Conservation (phyloP, 306 rosid genomes). For the Prosopis cineraria region DNA sequence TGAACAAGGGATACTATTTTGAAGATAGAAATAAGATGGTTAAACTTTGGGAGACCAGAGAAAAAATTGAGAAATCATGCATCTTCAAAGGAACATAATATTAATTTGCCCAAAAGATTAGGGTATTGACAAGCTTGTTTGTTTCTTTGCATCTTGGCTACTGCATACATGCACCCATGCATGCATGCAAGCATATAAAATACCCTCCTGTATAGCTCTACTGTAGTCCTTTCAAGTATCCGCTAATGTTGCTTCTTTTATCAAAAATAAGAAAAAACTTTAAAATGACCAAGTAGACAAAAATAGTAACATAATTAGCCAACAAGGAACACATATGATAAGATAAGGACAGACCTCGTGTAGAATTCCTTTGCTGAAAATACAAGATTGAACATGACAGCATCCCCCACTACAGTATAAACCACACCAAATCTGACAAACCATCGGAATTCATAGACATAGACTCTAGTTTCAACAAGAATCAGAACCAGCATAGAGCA, state of each 20-base stretch:
- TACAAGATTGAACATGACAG: slow-evolving; percentile 77
- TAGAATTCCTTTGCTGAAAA: slow-evolving; percentile 67
- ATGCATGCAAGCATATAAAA: neutral
- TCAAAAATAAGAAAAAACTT: neutral
- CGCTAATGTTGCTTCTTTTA: neutral
- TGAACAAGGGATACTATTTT: neutral
- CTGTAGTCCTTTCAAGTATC: neutral
- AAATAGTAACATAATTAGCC: slow-evolving; percentile 10
- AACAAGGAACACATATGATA: slow-evolving; percentile 30
- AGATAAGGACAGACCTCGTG: slow-evolving; percentile 57
- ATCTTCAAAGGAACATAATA: neutral
- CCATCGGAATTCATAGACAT: slow-evolving; percentile 83
- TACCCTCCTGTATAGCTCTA: neutral
- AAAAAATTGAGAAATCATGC: neutral
- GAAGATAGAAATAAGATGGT: neutral
- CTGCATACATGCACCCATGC: neutral
- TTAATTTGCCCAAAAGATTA: neutral
- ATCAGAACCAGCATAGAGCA: slow-evolving; percentile 78
- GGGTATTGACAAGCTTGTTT: slow-evolving; percentile 10
- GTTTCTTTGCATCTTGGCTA: slow-evolving; percentile 8
- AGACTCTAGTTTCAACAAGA: slow-evolving; percentile 73
- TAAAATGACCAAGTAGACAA: neutral
- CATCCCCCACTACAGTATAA: slow-evolving; percentile 74
- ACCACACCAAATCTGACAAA: slow-evolving; percentile 78
- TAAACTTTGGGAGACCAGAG: neutral